Evolutionary conservation across 129 eudicot genomes (phyloP).

Genomic region (Ambrosia artemisiifolia): DNA sequence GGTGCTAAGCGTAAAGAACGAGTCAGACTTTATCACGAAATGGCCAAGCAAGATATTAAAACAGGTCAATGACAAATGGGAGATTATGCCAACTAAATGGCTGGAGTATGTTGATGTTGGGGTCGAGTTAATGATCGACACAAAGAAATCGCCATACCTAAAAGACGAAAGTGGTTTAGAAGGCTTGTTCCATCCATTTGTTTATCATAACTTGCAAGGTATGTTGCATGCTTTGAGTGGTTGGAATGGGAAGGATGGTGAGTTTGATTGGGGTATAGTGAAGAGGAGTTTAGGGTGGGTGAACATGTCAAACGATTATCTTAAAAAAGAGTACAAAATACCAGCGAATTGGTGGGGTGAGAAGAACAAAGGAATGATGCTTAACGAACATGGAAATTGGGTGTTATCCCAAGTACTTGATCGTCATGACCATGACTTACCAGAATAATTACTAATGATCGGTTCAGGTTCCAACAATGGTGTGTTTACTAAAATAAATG

Average conservation of each 20-base stretch:
- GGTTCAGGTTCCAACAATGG: not conserved
- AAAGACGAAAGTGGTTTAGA: not conserved
- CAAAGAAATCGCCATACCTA: slow-evolving; percentile 19
- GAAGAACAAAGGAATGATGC: slow-evolving; percentile 28
- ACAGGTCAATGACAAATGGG: not conserved
- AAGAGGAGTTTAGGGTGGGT: slow-evolving; percentile 26
- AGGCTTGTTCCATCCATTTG: not conserved
- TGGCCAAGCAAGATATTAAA: slow-evolving; percentile 31
- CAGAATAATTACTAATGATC: not conserved
- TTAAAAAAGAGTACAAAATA: slow-evolving; percentile 20
- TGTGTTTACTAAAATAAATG: not conserved
- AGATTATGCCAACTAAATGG: slow-evolving; percentile 1
- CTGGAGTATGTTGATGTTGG: slow-evolving; percentile 24
- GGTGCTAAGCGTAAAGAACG: slow-evolving; percentile 20
- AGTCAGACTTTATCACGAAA: slow-evolving; percentile 12
- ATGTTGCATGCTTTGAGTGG: slow-evolving; percentile 31
- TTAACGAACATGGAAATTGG: slow-evolving; percentile 27
- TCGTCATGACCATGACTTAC: slow-evolving; percentile 26
- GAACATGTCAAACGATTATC: slow-evolving; percentile 15
- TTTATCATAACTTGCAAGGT: slow-evolving; percentile 22
- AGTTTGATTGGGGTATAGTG: slow-evolving; percentile 20
- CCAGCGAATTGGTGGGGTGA: slow-evolving; percentile 26
- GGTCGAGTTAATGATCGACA: slow-evolving; percentile 24
- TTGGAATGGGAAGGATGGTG: slow-evolving; percentile 25
- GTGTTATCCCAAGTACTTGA: slow-evolving; percentile 18